Evolutionary conservation across 78 protist species (phyloP), one percentile per base, ranked within the genome.

Genomic region (Dictyostelium capitatum): DNA sequence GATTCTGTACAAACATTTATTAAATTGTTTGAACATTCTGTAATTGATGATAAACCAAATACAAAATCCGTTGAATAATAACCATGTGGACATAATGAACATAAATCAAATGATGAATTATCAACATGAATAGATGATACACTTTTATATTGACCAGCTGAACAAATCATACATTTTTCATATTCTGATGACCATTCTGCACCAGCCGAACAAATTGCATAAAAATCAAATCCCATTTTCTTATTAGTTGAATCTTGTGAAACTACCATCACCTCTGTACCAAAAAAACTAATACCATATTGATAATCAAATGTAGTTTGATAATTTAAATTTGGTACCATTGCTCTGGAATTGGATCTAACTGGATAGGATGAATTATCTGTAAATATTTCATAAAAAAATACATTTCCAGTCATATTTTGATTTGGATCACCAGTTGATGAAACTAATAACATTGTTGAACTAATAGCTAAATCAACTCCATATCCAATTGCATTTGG

Each of bases 41-140:
- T 19, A 20, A 65, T 50, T 4, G 85, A 62, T 15, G 23, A 9
- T 19, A 87, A 47, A 17, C 93, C 93, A 9, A n/a, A 56, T 5
- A 65, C 41, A 2, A 47, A 14, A 32, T 74, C 84, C 0, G 80
- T 87, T 10, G 67, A 64, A 62, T 64, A 87, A 51, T 64, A 87
- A 1, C 93, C 93, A 14, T 47, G 65, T n/a, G 93, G 93, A 51
- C 93, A 87, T 32, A 82, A 82, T 19, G 41, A 65, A 77, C 93
- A 87, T n/a, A 87, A 23, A 65, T 87, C 93, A 62, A 87, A 87
- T 12, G 93, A 87, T 14, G 65, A 50, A 43, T 77, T 77, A 56
- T 77, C 80, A 7, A 70, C 14, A 6, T 23, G 14, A 12, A 74
- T 67, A n/a, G 43, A 48, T 4, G 80, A 51, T 2, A 77, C 79